phyloP scores from a whole-genome alignment of 2,329 filamentous ascomycete species.

The Didymella pomorum region DNA sequence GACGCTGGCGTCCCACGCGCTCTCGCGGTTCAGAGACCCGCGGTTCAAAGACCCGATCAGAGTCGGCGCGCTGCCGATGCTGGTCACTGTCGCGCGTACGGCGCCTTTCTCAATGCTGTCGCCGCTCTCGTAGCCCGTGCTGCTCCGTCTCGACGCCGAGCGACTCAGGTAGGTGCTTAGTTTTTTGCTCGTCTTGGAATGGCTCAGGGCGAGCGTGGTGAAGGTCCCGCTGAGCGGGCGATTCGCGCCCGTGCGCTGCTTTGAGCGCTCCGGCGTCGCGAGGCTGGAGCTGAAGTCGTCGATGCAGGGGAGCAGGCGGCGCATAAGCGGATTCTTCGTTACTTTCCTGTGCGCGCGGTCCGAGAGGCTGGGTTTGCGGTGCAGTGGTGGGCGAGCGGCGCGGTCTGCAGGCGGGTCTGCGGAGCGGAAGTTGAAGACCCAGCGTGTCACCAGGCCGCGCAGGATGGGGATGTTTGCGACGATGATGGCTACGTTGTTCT shows the following conservation, averaged over 20 bases:
- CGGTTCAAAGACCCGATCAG: conserved; percentile 28
- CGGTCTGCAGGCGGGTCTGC: conserved; percentile 30
- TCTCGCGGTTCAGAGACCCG: conserved; percentile 22
- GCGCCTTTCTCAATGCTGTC: conserved; percentile 45
- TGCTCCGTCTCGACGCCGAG: conserved; percentile 33
- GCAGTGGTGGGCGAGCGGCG: conserved; percentile 31
- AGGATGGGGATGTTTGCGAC: conserved; percentile 53
- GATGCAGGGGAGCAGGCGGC: conserved; percentile 48
- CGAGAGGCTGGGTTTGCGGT: conserved; percentile 40
- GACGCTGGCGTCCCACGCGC: conserved; percentile 12
- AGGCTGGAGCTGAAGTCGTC: conserved; percentile 48
- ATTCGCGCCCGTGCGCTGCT: conserved; percentile 1
- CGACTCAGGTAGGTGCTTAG: conserved; percentile 39
- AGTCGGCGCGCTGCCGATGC: conserved; percentile 46
- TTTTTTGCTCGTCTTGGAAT: conserved; percentile 21
- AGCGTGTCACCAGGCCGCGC: conserved; percentile 51
- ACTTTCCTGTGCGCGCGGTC: conserved; percentile 33
- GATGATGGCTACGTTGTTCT: conserved; percentile 54
- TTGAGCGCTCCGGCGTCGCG: conserved; percentile 26
- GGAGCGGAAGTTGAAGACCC: conserved; percentile 50
- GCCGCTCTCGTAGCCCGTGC: conserved; percentile 38
- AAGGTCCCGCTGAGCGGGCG: conserved; percentile 17
- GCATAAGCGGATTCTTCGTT: conserved; percentile 35
- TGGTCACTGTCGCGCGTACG: conserved; percentile 44
- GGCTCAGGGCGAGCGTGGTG: conserved; percentile 9